Evolutionary conservation across 495 filamentous ascomycete genomes (phyloP).

Genomic region (Glutinoglossum americanum): DNA sequence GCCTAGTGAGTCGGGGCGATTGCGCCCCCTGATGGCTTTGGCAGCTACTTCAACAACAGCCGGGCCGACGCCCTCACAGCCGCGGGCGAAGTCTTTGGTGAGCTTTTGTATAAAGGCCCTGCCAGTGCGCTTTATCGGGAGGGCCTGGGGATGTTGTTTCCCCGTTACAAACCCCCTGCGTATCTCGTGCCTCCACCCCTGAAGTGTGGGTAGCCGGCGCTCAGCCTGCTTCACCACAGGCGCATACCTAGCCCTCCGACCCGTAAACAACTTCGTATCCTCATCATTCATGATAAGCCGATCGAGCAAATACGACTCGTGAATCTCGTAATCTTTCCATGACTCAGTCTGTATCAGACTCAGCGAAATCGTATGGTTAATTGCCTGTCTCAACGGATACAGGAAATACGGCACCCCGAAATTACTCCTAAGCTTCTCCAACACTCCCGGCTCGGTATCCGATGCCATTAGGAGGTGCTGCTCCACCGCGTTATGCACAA

Average conservation of each 20-base stretch:
- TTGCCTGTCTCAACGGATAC: constrained; percentile 10
- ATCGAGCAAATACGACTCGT: constrained; percentile 7
- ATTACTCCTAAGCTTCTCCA: constrained; percentile 6
- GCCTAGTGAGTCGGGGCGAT: background rate
- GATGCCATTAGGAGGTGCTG: constrained; percentile 13
- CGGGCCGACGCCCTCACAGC: background rate
- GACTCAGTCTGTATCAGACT: constrained; percentile 13
- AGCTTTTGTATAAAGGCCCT: background rate
- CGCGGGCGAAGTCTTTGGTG: background rate
- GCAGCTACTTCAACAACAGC: background rate
- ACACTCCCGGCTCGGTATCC: constrained; percentile 4
- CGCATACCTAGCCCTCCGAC: background rate
- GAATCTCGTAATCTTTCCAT: constrained; percentile 13
- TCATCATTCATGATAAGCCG: constrained; percentile 5
- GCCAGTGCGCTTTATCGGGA: background rate
- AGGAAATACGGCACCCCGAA: constrained; percentile 15
- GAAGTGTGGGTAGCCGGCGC: background rate
- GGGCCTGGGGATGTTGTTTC: background rate
- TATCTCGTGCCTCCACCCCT: background rate
- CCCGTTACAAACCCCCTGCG: background rate
- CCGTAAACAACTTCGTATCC: constrained; percentile 8
- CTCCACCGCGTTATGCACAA: constrained; percentile 17
- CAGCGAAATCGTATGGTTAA: constrained; percentile 14
- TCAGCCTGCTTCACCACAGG: background rate
- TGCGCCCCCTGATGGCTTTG: background rate